These are phyloP conservation scores for Trebouxia sp. DNA, from an alignment of 139 green algal species.

Conservation along the genomic window DNA sequence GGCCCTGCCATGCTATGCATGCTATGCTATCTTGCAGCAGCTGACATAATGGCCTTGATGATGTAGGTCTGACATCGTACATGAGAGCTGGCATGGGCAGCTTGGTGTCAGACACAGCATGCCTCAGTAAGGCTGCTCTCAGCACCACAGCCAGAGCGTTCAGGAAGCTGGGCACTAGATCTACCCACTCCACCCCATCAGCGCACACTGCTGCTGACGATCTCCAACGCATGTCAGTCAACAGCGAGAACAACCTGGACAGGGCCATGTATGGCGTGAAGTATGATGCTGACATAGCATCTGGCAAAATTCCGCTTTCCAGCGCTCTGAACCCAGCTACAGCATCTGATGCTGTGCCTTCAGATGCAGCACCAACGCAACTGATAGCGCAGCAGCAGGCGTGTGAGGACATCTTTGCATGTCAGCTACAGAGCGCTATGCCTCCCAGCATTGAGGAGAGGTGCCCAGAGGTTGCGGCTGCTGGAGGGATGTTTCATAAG, in stretches of 20 bases:
- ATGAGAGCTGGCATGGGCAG: constrained; percentile 5
- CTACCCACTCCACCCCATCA: background rate
- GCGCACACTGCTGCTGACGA: background rate
- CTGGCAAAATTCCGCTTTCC: background rate
- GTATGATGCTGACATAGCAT: background rate
- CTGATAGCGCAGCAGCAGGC: too few relatives aligned
- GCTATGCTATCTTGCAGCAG: too few relatives aligned
- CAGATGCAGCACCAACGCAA: too few relatives aligned
- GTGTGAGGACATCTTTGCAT: too few relatives aligned
- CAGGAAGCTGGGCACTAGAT: background rate
- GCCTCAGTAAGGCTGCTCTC: background rate
- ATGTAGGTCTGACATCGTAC: background rate
- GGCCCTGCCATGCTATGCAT: too few relatives aligned
- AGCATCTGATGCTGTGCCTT: too few relatives aligned
- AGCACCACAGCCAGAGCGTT: background rate
- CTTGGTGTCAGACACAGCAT: background rate
- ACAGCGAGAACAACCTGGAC: background rate
- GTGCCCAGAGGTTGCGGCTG: background rate
- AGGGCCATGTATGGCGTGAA: background rate
- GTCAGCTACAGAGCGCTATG: too few relatives aligned
- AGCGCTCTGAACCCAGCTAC: background rate
- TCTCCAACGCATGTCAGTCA: background rate
- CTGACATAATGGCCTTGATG: background rate
- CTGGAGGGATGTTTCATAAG: background rate
- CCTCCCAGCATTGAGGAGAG: too few relatives aligned